Percentiles rank a stretch among this genome's conserved stretches.
These are phyloP conservation scores for Calcarisporium arbuscula DNA, from an alignment of 2,329 filamentous ascomycete species.

Conservation along the genomic window DNA sequence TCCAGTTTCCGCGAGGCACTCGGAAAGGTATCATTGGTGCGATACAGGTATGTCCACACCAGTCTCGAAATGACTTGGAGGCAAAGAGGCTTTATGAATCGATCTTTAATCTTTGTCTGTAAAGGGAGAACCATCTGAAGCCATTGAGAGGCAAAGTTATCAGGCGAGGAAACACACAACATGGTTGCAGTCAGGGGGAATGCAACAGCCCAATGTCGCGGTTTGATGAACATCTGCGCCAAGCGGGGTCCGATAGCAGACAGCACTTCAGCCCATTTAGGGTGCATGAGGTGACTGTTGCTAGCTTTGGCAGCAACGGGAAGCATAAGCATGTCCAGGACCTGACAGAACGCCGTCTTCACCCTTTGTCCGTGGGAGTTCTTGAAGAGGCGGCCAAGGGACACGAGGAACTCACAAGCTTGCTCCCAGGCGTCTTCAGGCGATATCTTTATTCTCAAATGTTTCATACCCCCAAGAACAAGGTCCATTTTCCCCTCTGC, in stretches of 20 bases:
- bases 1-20: slow-evolving; percentile 74
- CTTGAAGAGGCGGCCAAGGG: slow-evolving; percentile 74
- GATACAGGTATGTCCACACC: slow-evolving; percentile 91
- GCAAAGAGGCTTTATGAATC: slow-evolving; percentile 68
- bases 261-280: slow-evolving; percentile 83
- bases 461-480: slow-evolving; percentile 85
- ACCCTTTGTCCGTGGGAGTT: slow-evolving; percentile 81
- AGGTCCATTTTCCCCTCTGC: slow-evolving; percentile 79
- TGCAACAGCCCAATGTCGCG: slow-evolving; percentile 82
- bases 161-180: slow-evolving; percentile 79
- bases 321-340: slow-evolving; percentile 78
- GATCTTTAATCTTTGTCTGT: slow-evolving; percentile 79
- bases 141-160: slow-evolving; percentile 83
- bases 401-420: slow-evolving; percentile 82
- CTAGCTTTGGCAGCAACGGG: slow-evolving; percentile 78
- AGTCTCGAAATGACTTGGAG: slow-evolving; percentile 85
- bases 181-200: slow-evolving; percentile 85
- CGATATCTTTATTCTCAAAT: slow-evolving; percentile 69
- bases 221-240: slow-evolving; percentile 80
- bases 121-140: slow-evolving; percentile 71
- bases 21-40: slow-evolving; percentile 65
- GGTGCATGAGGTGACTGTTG: slow-evolving; percentile 67
- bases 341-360: slow-evolving; percentile 91
- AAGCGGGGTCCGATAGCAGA: slow-evolving; percentile 72
- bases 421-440: slow-evolving; percentile 74